These are phyloP conservation scores for Naematelia encephala DNA, from an alignment of 768 basidiomycete species.

Conservation along the genomic window DNA sequence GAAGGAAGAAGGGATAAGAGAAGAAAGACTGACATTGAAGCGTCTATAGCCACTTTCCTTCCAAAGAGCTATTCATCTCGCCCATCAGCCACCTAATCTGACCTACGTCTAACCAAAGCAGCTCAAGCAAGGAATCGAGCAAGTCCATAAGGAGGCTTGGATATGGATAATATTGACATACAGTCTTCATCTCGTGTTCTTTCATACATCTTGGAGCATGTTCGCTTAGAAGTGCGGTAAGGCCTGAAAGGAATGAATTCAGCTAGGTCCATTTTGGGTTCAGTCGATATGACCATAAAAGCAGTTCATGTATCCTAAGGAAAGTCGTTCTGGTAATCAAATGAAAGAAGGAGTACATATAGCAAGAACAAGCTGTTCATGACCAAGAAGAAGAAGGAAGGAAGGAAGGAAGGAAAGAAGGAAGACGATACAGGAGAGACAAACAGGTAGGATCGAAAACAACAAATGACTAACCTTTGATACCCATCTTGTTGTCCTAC, in stretches of 20 bases:
- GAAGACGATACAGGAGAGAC: neutral
- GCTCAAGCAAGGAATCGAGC: too few relatives aligned
- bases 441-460: neutral
- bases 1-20: neutral
- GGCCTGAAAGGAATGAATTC: conserved; percentile 51
- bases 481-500: conserved; percentile 63
- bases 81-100: neutral
- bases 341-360: too few relatives aligned
- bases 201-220: conserved; percentile 78
- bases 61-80: conserved; percentile 73
- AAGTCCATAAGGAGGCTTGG: neutral
- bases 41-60: conserved; percentile 97
- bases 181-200: conserved; percentile 91
- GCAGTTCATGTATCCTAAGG: too few relatives aligned
- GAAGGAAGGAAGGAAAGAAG: too few relatives aligned
- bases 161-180: conserved; percentile 15
- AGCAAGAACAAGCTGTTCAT: too few relatives aligned
- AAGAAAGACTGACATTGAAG: conserved; percentile 53
- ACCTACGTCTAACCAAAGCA: too few relatives aligned
- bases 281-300: too few relatives aligned
- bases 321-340: too few relatives aligned
- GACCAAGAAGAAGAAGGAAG: too few relatives aligned
- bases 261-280: neutral
- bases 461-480: conserved; percentile 60
- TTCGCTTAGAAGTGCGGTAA: conserved; percentile 82